phyloP scores from a whole-genome alignment of 2,329 filamentous ascomycete genomes.

The Pestalotiopsis sp. region DNA sequence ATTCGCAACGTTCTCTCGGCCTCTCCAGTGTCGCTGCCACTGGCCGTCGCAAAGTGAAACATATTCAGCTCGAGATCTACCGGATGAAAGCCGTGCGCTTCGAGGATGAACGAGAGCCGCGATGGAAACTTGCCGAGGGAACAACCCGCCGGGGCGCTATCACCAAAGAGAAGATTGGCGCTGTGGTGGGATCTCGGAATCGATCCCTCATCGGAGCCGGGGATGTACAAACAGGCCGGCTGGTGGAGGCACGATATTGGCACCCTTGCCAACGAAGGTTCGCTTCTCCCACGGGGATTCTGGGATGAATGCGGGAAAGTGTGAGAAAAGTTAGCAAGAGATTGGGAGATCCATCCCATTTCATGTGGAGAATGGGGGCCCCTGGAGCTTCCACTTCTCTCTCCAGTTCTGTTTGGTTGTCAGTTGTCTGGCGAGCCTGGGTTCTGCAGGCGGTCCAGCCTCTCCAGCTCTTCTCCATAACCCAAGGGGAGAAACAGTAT shows the following conservation, averaged over 20 bases:
- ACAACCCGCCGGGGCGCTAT: neutral
- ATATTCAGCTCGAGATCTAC: neutral
- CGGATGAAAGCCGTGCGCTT: neutral
- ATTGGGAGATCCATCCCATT: neutral
- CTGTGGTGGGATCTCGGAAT: neutral
- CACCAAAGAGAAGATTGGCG: neutral
- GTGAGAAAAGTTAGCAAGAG: neutral
- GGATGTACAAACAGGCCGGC: neutral
- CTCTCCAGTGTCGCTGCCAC: neutral
- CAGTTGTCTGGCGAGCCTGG: neutral
- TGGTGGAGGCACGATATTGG: neutral
- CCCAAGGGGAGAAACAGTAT: neutral
- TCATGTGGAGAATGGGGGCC: neutral
- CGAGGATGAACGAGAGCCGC: neutral
- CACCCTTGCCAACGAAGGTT: neutral
- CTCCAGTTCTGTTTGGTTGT: neutral
- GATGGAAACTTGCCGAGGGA: neutral
- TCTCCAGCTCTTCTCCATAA: neutral
- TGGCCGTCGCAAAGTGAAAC: constrained; percentile 9
- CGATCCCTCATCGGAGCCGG: neutral
- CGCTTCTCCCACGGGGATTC: neutral
- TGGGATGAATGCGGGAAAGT: neutral
- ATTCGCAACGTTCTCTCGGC: neutral
- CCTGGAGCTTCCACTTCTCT: neutral
- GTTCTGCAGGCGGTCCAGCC: neutral